phyloP scores from a whole-genome alignment of 116 monocot species.

The Trichopus zeylanicus region DNA sequence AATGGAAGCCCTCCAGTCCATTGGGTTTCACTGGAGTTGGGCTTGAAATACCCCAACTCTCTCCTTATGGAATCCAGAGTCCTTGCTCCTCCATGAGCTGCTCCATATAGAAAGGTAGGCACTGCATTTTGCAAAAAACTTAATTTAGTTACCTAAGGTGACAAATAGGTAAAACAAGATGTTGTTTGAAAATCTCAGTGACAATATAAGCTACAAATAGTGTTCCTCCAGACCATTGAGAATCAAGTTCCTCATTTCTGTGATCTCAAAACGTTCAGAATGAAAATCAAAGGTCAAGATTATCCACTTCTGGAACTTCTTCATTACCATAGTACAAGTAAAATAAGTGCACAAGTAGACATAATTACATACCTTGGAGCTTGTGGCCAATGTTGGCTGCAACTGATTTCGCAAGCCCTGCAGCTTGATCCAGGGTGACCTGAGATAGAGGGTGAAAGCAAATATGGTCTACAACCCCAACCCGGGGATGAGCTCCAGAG shows the following conservation, averaged over 20 bases:
- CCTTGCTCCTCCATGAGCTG: constrained; percentile 44
- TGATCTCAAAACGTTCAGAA: too few species aligned
- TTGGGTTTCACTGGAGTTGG: constrained; percentile 41
- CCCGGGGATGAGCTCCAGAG: constrained; percentile 65
- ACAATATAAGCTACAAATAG: too few species aligned
- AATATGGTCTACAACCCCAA: constrained; percentile 85
- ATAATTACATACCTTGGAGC: constrained; percentile 37
- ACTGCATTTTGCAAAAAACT: constrained; percentile 24
- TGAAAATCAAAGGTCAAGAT: too few species aligned
- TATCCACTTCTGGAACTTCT: too few species aligned
- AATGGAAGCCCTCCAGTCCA: constrained; percentile 42
- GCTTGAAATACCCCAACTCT: constrained; percentile 76
- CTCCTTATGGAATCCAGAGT: constrained; percentile 59
- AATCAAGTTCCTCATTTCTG: too few species aligned
- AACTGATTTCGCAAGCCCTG: constrained; percentile 40
- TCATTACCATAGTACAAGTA: too few species aligned
- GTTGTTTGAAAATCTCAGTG: too few species aligned
- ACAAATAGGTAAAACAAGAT: too few species aligned
- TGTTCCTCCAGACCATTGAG: too few species aligned
- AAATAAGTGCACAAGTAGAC: too few species aligned
- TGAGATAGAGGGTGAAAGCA: constrained; percentile 66
- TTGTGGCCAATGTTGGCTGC: constrained; percentile 45
- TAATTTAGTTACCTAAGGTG: too few species aligned
- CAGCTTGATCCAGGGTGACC: constrained; percentile 35
- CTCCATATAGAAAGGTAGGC: constrained; percentile 71